Conservation (phyloP, 306 rosid species). For the Prunus kanzakura region DNA sequence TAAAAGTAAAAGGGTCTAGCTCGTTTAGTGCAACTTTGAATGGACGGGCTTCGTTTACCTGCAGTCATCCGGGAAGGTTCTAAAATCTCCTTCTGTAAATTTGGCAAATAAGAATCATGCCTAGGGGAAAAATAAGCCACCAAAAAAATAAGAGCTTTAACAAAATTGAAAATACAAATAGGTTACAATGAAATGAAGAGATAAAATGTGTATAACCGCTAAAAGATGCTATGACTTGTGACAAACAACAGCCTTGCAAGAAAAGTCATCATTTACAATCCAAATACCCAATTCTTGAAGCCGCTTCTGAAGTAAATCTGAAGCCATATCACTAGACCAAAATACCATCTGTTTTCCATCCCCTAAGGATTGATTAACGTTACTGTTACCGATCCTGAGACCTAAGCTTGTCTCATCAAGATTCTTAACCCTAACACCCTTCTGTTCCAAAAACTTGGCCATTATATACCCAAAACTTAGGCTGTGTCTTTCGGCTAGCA, state of each 20-base stretch:
- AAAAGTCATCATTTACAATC: conserved; percentile 57
- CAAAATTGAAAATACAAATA: background rate
- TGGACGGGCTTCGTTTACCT: too few species aligned
- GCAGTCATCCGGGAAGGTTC: too few species aligned
- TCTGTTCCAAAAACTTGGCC: conserved; percentile 32
- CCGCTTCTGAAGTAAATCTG: conserved; percentile 46
- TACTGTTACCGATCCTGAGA: conserved; percentile 32
- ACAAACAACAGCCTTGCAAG: conserved; percentile 85
- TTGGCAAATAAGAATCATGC: background rate
- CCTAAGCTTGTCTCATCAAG: conserved; percentile 38
- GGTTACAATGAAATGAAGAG: background rate
- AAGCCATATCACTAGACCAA: conserved; percentile 49
- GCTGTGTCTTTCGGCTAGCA: conserved; percentile 31
- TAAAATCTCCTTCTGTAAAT: too few species aligned
- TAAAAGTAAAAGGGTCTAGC: too few species aligned
- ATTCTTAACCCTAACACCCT: conserved; percentile 22
- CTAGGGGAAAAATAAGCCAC: background rate
- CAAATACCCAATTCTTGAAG: conserved; percentile 63
- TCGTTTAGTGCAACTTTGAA: too few species aligned
- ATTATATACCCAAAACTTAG: conserved; percentile 42
- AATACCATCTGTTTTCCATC: conserved; percentile 52
- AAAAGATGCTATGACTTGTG: conserved; percentile 48
- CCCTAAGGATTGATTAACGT: conserved; percentile 33
- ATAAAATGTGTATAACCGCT: too few species aligned
- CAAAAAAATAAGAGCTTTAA: background rate